Conservation (phyloP, 2,329 filamentous ascomycete species). For the Penicillium sp. region DNA sequence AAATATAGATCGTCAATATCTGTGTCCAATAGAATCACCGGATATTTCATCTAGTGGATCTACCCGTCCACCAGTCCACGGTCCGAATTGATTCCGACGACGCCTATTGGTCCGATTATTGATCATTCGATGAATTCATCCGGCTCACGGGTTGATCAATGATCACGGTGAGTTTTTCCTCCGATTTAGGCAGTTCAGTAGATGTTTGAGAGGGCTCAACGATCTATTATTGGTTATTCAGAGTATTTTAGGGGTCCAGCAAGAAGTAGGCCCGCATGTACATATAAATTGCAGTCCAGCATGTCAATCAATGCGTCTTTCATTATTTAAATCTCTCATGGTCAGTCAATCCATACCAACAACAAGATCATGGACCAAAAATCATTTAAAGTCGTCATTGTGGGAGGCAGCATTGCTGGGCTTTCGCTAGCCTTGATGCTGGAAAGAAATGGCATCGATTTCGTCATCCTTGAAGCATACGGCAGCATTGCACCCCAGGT, state of each 20-base stretch:
- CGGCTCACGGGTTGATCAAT: neutral
- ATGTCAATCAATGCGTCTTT: neutral
- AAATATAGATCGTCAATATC: neutral
- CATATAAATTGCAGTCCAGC: neutral
- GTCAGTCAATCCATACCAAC: neutral
- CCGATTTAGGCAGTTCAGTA: neutral
- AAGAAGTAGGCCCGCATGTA: neutral
- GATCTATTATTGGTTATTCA: neutral
- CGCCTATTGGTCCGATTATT: slow-evolving; percentile 6
- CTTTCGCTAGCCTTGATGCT: slow-evolving; percentile 48
- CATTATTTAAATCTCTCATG: neutral
- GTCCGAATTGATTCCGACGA: neutral
- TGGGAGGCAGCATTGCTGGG: slow-evolving; percentile 49
- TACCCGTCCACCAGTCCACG: neutral
- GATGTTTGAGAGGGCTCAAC: neutral
- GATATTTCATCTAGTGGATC: neutral
- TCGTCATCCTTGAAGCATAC: slow-evolving; percentile 45
- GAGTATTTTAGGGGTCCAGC: neutral
- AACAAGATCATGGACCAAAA: slow-evolving; percentile 3
- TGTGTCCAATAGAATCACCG: neutral
- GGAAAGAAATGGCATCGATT: slow-evolving; percentile 47
- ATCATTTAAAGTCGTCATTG: slow-evolving; percentile 43
- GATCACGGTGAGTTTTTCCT: neutral
- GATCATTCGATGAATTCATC: neutral
- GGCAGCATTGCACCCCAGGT: slow-evolving; percentile 44